These are phyloP conservation scores for Pleurotus tuoliensis DNA, from an alignment of 768 basidiomycete species.

Conservation along the genomic window DNA sequence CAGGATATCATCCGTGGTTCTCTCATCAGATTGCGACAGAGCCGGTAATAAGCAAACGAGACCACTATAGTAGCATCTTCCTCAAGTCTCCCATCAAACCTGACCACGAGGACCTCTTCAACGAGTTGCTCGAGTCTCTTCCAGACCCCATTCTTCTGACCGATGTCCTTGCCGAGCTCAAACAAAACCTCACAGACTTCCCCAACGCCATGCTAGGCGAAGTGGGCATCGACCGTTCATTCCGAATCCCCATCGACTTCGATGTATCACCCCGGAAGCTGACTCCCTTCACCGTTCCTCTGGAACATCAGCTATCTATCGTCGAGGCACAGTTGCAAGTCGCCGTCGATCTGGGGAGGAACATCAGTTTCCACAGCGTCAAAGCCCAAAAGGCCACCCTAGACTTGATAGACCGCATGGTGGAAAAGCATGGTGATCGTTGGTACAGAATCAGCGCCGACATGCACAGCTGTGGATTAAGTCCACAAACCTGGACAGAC, in stretches of 20 bases:
- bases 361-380: conserved; percentile 87
- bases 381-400: conserved; percentile 67
- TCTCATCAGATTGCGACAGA: conserved; percentile 65
- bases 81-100: conserved; percentile 26
- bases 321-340: conserved; percentile 81
- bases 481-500: conserved; percentile 66
- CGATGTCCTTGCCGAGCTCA: conserved; percentile 57
- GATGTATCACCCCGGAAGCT: conserved; percentile 47
- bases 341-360: conserved; percentile 75
- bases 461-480: conserved; percentile 87
- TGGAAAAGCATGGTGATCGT: conserved; percentile 46
- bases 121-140: conserved; percentile 55
- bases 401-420: conserved; percentile 60
- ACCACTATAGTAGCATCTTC: conserved; percentile 76
- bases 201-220: conserved; percentile 86
- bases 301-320: conserved; percentile 78
- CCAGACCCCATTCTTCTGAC: conserved; percentile 68
- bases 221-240: conserved; percentile 83
- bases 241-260: conserved; percentile 65
- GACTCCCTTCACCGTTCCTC: conserved; percentile 74
- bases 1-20: conserved; percentile 58
- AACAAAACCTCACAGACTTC: conserved; percentile 53
- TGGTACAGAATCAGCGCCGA: conserved; percentile 78
- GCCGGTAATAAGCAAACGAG: conserved; percentile 45
- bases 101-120: conserved; percentile 39